Evolutionary conservation across 2,329 filamentous ascomycete genomes (phyloP).

Genomic region (Xylaria sp.): DNA sequence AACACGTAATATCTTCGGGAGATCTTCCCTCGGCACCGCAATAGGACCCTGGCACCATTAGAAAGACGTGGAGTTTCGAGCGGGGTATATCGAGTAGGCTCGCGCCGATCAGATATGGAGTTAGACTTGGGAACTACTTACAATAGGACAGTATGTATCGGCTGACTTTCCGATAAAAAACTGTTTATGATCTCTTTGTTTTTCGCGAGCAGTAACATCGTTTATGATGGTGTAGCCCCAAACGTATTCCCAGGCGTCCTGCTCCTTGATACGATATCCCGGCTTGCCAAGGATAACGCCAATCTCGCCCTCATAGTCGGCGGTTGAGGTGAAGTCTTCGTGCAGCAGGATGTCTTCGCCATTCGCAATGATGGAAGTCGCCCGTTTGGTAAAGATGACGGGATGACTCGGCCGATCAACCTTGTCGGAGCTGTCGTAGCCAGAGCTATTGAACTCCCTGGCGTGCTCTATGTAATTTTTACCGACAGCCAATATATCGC

Average conservation of each 20-base stretch:
- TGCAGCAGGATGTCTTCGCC: constrained; percentile 32
- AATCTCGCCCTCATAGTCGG: constrained; percentile 38
- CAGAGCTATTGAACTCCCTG: constrained; percentile 37
- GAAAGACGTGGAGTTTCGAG: neutral
- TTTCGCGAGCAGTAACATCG: constrained; percentile 34
- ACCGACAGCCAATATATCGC: constrained; percentile 33
- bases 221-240: constrained; percentile 38
- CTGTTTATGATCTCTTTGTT: constrained; percentile 37
- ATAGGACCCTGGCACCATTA: constrained; percentile 31
- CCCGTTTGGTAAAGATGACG: constrained; percentile 36
- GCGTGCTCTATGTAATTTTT: constrained; percentile 38
- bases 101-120: no score
- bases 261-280: constrained; percentile 23
- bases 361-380: constrained; percentile 31
- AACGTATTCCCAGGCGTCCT: constrained; percentile 33
- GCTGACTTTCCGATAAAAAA: constrained; percentile 37
- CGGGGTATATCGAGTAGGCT: neutral
- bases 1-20: constrained; percentile 28
- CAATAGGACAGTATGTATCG: constrained; percentile 37
- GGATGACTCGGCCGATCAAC: constrained; percentile 33
- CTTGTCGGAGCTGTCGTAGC: constrained; percentile 37
- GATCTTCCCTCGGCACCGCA: constrained; percentile 32
- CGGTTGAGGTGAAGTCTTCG: constrained; percentile 31
- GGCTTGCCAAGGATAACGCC: constrained; percentile 35
- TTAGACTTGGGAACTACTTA: neutral